Evolutionary conservation across 2,329 filamentous ascomycete genomes (phyloP), one percentile per base, ranked within the genome.

Genomic region (Neonectria ditissima): DNA sequence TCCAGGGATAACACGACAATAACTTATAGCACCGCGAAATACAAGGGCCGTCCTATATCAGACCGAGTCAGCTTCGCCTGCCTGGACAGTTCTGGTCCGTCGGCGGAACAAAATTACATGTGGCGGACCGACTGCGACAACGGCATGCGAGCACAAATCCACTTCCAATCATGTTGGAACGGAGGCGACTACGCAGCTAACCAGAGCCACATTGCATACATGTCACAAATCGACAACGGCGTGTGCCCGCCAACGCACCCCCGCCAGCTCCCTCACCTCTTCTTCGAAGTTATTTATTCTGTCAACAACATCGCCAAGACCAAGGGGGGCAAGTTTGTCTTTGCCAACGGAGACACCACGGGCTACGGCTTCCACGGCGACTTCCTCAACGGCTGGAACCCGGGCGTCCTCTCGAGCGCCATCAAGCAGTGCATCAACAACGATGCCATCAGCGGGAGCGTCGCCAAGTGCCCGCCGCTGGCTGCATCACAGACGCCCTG

Each of bases 141-240:
- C 28, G 69, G 69, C 2, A 71, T 71, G 69, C 63, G 69, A 61
- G 69, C 69, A 1, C 69, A 71, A 9, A 43, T 71, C 20, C 69
- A 71, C 20, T 71, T 71, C n/a, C 69, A 70, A 22, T 64, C 69
- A 7, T 71, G 69, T 6, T 71, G 69, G 69, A 70, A 71, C 22
- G 69, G 69, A 13, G 59, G 62, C 5, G 67, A 65, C 39, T 72
- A 71, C n/a, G 53, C 69, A 5, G n/a, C 48, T 0, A 63, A 71
- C 16, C 69, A 72, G 41, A 71, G 69, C 16, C 69, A 71, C 57
- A 55, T 71, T 10, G 63, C 69, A 26, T 71, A 72, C 30, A 63
- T 71, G 69, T 71, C 69, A 5, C 56, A 64, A 24, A 72, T 71
- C 18, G 69, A 71, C 8, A 71, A 71, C n/a, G 69, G 69, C 0